phyloP scores from a whole-genome alignment of 2,329 filamentous ascomycete genomes.

The Fusarium hainanense region DNA sequence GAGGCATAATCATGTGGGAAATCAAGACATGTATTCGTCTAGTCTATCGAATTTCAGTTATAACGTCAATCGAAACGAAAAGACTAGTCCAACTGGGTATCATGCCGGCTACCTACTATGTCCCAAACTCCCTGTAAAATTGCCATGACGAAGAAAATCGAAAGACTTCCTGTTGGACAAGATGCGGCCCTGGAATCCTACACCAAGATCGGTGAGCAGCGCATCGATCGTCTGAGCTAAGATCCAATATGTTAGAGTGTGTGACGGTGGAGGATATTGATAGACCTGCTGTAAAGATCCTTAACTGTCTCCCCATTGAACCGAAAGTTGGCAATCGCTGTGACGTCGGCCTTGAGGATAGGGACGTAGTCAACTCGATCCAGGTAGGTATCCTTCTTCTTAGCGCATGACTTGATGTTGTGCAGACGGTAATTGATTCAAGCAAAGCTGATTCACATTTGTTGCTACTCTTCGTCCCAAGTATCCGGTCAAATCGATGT shows the following conservation, averaged over 20 bases:
- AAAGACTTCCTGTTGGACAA: no score
- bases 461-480: no score
- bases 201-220: background rate
- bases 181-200: background rate
- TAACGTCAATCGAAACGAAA: background rate
- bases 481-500: no score
- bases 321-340: background rate
- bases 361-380: no score
- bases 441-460: no score
- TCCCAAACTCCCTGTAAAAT: background rate
- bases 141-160: no score
- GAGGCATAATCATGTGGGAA: background rate
- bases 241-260: accelerated
- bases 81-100: background rate
- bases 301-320: accelerated
- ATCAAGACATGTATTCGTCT: background rate
- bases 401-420: no score
- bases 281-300: background rate
- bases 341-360: background rate
- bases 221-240: background rate
- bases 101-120: background rate
- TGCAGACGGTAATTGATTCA: no score
- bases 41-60: background rate
- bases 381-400: no score
- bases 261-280: accelerated